Conservation (phyloP, 371 early-diverging fungal genomes). For the Mortierella sp. region DNA sequence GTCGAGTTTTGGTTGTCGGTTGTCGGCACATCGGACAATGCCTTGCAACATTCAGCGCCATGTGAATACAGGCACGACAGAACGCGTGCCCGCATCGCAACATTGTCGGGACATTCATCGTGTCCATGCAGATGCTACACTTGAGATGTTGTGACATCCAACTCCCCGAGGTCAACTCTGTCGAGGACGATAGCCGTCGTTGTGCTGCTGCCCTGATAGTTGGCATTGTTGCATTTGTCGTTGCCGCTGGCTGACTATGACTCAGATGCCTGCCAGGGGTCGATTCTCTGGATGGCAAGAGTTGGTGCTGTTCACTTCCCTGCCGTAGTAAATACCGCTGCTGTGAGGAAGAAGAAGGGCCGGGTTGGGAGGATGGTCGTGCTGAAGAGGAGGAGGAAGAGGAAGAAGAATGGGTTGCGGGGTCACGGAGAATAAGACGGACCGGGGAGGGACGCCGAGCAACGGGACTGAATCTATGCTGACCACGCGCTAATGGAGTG, state of each 20-base stretch:
- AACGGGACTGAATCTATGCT: slow-evolving; percentile 26
- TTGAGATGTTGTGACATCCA: slow-evolving; percentile 26
- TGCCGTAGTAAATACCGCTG: not conserved
- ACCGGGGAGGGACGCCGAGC: slow-evolving; percentile 31
- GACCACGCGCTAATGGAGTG: not conserved
- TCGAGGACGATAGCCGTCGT: slow-evolving; percentile 4
- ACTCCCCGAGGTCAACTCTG: not conserved
- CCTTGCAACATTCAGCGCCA: slow-evolving; percentile 20
- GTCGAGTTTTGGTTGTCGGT: slow-evolving; percentile 15
- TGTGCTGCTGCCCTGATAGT: not conserved
- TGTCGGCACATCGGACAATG: slow-evolving; percentile 43
- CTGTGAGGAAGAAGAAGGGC: not conserved
- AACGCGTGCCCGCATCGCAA: slow-evolving; percentile 38
- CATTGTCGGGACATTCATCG: slow-evolving; percentile 33
- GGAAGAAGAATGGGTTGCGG: not conserved
- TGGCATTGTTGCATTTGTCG: not conserved
- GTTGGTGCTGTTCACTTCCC: not conserved
- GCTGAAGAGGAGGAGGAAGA: slow-evolving; percentile 14
- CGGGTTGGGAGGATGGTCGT: not conserved
- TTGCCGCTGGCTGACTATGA: not conserved
- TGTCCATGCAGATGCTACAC: slow-evolving; percentile 41
- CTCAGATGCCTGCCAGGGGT: not conserved
- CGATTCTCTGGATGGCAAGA: not conserved
- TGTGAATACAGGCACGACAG: slow-evolving; percentile 29
- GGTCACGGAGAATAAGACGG: slow-evolving; percentile 21